Evolutionary conservation across 305 asterid species (phyloP).

Genomic region (Rubia tinctorum): DNA sequence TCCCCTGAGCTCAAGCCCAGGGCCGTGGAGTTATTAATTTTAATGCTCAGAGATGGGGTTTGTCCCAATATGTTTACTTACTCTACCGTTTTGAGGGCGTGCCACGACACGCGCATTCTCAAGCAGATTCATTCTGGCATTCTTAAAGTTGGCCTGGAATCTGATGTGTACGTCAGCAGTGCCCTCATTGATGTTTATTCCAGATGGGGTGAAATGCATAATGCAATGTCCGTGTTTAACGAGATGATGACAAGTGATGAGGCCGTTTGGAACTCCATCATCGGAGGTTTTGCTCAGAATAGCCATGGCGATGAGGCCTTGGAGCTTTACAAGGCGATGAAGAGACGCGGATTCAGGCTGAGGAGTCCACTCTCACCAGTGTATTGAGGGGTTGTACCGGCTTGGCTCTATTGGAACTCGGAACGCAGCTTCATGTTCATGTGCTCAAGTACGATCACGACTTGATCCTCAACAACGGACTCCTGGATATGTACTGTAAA

Average conservation of each 20-base stretch:
- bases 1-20: neutral
- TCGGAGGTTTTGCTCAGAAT: slow-evolving; percentile 3
- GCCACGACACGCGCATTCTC: neutral
- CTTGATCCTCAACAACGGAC: slow-evolving; percentile 3
- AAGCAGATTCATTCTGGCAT: slow-evolving; percentile 5
- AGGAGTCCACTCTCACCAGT: slow-evolving; percentile 2
- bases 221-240: neutral
- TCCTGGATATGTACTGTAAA: neutral
- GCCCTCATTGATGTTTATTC: slow-evolving; percentile 3
- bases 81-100: neutral
- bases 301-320: neutral
- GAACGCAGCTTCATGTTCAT: neutral
- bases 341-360: neutral
- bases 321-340: slow-evolving; percentile 5
- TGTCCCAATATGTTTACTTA: neutral
- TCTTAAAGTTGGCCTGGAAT: neutral
- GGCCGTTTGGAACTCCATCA: slow-evolving; percentile 1
- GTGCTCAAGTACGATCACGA: slow-evolving; percentile 1
- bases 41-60: neutral
- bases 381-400: neutral
- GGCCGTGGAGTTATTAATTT: neutral
- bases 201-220: neutral
- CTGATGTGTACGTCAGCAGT: neutral
- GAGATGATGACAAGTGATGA: slow-evolving; percentile 1
- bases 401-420: neutral